Evolutionary conservation across 495 filamentous ascomycete genomes (phyloP).

Genomic region (Daldinia concentrica): DNA sequence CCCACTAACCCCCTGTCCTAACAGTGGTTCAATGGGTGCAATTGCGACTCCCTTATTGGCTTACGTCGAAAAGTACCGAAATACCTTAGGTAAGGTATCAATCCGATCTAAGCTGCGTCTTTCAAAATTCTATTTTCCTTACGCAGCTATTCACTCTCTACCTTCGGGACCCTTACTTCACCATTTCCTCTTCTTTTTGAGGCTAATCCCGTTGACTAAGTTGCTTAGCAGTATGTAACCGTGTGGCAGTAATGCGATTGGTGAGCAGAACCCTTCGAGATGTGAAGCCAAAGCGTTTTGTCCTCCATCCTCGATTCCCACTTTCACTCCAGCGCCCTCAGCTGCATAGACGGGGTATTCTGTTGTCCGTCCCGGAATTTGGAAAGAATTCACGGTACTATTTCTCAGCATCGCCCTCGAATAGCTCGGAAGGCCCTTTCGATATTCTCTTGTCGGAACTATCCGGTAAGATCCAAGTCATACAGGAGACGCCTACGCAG

Average conservation of each 20-base stretch:
- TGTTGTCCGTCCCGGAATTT: neutral
- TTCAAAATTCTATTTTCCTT: neutral
- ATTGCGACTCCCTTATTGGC: neutral
- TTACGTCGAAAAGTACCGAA: neutral
- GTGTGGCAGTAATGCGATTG: slow-evolving; percentile 46
- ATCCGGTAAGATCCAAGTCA: neutral
- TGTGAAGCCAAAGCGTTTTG: slow-evolving; percentile 40
- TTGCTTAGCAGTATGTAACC: slow-evolving; percentile 35
- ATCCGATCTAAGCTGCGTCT: neutral
- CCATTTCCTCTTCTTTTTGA: neutral
- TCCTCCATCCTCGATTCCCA: slow-evolving; percentile 28
- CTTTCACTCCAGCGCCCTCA: slow-evolving; percentile 13
- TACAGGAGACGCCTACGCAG: neutral
- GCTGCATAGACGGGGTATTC: neutral
- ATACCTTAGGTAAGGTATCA: neutral
- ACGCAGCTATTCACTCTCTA: neutral
- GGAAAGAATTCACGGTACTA: slow-evolving; percentile 2
- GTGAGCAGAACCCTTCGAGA: slow-evolving; percentile 41
- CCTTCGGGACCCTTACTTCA: neutral
- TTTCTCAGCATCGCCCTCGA: slow-evolving; percentile 15
- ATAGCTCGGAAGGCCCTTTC: slow-evolving; percentile 4
- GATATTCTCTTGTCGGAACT: slow-evolving; percentile 11
- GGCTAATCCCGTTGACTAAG: neutral
- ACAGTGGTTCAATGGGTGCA: neutral
- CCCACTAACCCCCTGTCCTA: neutral